Percentiles rank a stretch among this genome's conserved stretches.
These are phyloP conservation scores for Fraxinus baroniana DNA, from an alignment of 305 asterid species.

Conservation along the genomic window DNA sequence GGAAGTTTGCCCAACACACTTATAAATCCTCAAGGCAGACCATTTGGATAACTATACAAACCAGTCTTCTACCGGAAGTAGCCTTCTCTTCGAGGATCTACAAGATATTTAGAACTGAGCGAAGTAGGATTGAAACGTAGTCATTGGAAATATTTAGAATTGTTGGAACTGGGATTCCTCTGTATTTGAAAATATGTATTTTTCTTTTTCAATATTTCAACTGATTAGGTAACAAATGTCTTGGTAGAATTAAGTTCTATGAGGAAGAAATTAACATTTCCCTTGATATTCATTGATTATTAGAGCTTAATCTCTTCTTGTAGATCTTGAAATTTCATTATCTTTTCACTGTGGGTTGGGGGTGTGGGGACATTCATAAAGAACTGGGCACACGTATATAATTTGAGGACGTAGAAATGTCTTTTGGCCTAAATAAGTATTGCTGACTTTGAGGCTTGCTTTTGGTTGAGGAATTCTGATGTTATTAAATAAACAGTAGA, in stretches of 20 bases:
- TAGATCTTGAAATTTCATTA: neutral
- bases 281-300: neutral
- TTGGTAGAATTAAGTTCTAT: neutral
- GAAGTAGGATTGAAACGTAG: neutral
- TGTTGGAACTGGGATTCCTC: neutral
- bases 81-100: neutral
- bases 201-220: neutral
- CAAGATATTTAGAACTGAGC: neutral
- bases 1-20: neutral
- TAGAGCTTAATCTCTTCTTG: neutral
- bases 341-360: neutral
- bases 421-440: neutral
- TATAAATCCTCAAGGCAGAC: neutral
- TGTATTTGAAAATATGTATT: neutral
- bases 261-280: neutral
- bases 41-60: neutral
- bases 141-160: neutral
- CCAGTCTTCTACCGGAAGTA: neutral
- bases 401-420: neutral
- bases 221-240: neutral
- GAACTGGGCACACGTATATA: neutral
- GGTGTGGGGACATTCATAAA: neutral
- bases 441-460: neutral
- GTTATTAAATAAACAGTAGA: neutral
- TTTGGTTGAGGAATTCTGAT: conserved; percentile 2